phyloP scores from a whole-genome alignment of 2,329 filamentous ascomycete species.

The Calcarisporium arbuscula region DNA sequence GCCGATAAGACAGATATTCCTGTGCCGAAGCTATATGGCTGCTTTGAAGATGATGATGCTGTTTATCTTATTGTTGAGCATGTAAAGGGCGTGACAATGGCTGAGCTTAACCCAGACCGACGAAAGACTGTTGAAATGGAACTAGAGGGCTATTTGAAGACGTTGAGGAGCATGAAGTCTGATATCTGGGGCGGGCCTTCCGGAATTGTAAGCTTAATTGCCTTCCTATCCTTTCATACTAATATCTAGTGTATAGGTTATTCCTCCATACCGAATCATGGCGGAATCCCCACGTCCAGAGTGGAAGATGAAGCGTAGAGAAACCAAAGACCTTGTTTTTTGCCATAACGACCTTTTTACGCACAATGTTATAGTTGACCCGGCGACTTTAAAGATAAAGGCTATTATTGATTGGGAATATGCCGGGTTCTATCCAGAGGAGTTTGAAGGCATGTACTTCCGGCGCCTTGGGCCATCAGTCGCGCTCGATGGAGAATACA shows the following conservation, averaged over 20 bases:
- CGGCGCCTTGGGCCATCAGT: conserved; percentile 15
- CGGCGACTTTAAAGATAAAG: conserved; percentile 20
- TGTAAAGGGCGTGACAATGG: conserved; percentile 6
- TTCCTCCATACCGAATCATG: conserved; percentile 13
- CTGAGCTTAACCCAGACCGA: conserved; percentile 3
- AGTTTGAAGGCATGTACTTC: conserved; percentile 21
- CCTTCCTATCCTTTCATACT: background rate
- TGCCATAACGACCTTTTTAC: conserved; percentile 11
- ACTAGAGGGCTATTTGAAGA: conserved; percentile 8
- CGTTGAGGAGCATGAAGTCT: conserved; percentile 9
- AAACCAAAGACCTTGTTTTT: conserved; percentile 13
- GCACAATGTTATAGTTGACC: conserved; percentile 13
- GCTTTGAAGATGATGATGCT: conserved; percentile 9
- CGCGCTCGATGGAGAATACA: conserved; percentile 18
- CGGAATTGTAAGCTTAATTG: conserved; percentile 7
- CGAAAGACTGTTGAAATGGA: conserved; percentile 9
- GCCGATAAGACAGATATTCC: conserved; percentile 13
- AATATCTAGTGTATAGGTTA: conserved; percentile 4
- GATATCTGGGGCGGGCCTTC: conserved; percentile 12
- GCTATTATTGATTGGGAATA: conserved; percentile 33
- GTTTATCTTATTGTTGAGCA: conserved; percentile 6
- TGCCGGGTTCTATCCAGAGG: conserved; percentile 23
- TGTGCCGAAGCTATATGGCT: conserved; percentile 12
- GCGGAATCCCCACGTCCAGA: background rate
- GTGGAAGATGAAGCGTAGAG: conserved; percentile 11